Evolutionary conservation across 2,329 filamentous ascomycete genomes (phyloP).

Genomic region (Cordyceps fumosorosea): DNA sequence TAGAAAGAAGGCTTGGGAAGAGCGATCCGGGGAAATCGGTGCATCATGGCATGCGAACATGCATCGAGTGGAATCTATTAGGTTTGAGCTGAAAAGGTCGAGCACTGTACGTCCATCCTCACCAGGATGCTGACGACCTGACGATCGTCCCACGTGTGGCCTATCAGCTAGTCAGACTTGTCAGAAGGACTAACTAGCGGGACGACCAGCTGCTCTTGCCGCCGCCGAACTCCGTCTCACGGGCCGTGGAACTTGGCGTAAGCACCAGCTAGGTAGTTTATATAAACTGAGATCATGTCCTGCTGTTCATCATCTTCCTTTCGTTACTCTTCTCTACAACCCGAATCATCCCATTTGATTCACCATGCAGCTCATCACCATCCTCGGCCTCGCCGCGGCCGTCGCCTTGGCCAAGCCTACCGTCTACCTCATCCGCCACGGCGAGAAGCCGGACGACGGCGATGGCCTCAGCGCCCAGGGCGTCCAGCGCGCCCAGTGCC

Average conservation of each 20-base stretch:
- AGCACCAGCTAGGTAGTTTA: neutral
- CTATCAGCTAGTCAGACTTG: neutral
- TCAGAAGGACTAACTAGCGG: neutral
- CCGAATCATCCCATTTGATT: neutral
- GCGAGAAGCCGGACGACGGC: slow-evolving; percentile 52
- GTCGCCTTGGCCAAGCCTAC: slow-evolving; percentile 32
- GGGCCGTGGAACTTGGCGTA: neutral
- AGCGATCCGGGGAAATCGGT: neutral
- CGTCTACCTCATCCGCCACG: slow-evolving; percentile 58
- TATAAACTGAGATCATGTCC: neutral
- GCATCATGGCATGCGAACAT: neutral
- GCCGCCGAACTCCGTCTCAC: neutral
- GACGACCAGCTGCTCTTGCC: neutral
- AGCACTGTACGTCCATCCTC: neutral
- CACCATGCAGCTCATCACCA: slow-evolving; percentile 18
- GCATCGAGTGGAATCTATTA: neutral
- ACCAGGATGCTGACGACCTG: slow-evolving; percentile 2
- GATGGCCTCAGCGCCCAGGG: slow-evolving; percentile 46
- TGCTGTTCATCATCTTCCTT: neutral
- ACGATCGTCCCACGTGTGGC: slow-evolving; percentile 7
- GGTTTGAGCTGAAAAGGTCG: neutral
- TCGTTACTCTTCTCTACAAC: neutral
- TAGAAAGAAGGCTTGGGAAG: neutral
- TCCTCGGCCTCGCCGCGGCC: slow-evolving; percentile 17
- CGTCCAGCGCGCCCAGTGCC: slow-evolving; percentile 50